Base-by-base conservation (phyloP, 1,284 basidiomycete genomes). In the Apiotrichum mycotoxinovorans region DNA sequence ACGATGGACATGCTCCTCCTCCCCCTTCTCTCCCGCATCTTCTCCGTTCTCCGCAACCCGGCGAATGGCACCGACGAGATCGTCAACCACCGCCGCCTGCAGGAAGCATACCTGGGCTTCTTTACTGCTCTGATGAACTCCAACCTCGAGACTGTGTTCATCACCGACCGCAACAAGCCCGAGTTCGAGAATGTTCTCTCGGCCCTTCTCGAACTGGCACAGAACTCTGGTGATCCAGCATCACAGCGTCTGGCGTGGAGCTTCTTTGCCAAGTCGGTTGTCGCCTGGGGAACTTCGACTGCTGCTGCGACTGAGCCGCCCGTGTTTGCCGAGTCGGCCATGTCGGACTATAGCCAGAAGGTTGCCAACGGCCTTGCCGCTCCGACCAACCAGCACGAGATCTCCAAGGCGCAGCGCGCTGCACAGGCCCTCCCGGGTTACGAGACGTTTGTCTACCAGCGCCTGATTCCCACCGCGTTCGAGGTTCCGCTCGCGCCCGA, bases 1-100 rank as follows among this genome's bases (percentile, higher is more conserved):
- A 91, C 97, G 25, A 80, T 98, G 61, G 93, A 98, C 72, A 86
- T 95, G 71, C 84, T 99, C 26, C 84, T 98, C 52, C 84, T 87
- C 0, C 91, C 94, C 1, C 81, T 99, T 62, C 87, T 87, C 60
- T 80, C 86, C 18, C 90, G 97, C 66, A 89, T 98, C 58, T 87
- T 87, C 47, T 81, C 83, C 51, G 80, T 96, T 51, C 81, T 99
- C 57, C 85, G 88, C 33, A 87, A 89, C 62, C 89, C 92, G 0
- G 83, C 88, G 51, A 83, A 84, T 8, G 95, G 94, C 10, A 97
- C 95, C 9, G 96, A 98, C 72, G 96, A 98, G 65, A 83, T 86
- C 53, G 79, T 91, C 33, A 81, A 85, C 17, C 90, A 93, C 62
- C 77, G 82, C n/a, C 89, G 94, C 61, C 90, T 92, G 41, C 93